Evolutionary conservation across 257 asterid species (phyloP), one percentile per base, ranked within the genome.

Genomic region (Linderniella brevidens): DNA sequence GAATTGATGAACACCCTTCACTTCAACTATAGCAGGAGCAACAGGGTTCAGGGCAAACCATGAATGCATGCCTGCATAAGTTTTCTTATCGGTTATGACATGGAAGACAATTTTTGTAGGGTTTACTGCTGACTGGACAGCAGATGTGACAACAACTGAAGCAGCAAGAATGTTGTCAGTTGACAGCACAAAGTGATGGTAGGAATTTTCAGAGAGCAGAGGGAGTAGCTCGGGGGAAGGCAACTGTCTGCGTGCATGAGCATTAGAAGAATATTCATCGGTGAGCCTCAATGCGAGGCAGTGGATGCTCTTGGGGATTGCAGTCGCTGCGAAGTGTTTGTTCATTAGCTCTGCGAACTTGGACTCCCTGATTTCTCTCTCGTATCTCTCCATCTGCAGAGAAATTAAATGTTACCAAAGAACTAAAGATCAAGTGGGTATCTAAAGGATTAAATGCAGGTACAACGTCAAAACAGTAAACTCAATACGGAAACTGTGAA

Each of bases 111-210:
- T 68, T 57, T 67, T 79, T 53, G 54, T 78, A 40, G 92, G 86
- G 37, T 64, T 60, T 19, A 50, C 55, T 50, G 78, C 68, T 65
- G 92, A 73, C 57, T 62, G 78, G 47, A 79, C 67, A 35, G 83
- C 58, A 58, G 82, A 73, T 35, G 64, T 58, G 53, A 76, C 86
- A 62, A 79, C 86, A 38, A 79, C 92, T n/a, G 86, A 59, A 17
- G 92, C 92, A 62, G 92, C 92, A 54, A 79, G 65, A 58, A 79
- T 71, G 63, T 79, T 79, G 64, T 79, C 92, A 18, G 92, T 79
- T 46, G 92, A 64, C 64, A 79, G 54, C 46, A 79, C 71, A 62
- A 79, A 68, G 68, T 79, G 92, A 46, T 79, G 71, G 50, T 62
- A 73, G 18, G 72, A 66, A 66, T 79, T 76, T 58, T 76, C 75